Percentiles rank a stretch among this genome's conserved stretches.
Evolutionary conservation across 2,329 filamentous ascomycete genomes (phyloP).

Genomic region (Botrytis tulipae): DNA sequence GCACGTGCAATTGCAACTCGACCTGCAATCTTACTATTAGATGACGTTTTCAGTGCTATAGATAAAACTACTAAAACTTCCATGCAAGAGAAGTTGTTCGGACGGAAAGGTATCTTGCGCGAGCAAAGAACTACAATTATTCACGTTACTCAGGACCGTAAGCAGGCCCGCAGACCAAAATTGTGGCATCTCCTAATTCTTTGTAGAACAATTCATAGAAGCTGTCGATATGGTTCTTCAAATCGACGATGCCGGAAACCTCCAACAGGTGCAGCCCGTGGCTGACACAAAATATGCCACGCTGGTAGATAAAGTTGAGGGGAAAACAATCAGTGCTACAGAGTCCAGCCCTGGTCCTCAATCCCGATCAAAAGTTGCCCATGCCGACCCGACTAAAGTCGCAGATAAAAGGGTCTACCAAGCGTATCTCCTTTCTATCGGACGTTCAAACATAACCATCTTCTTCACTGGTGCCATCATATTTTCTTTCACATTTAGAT

Average conservation of each 20-base stretch:
- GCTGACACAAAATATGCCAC: constrained; percentile 37
- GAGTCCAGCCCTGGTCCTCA: neutral
- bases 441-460: neutral
- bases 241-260: constrained; percentile 42
- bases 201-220: neutral
- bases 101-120: constrained; percentile 22
- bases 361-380: neutral
- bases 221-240: constrained; percentile 36
- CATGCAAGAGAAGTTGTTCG: constrained; percentile 24
- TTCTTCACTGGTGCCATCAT: neutral
- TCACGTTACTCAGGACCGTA: constrained; percentile 29
- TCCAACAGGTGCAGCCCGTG: constrained; percentile 37
- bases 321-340: neutral
- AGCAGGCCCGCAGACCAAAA: neutral
- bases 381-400: neutral
- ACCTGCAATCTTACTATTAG: constrained; percentile 27
- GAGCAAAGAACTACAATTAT: constrained; percentile 39
- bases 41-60: constrained; percentile 33
- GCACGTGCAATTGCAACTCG: constrained; percentile 30
- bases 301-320: constrained; percentile 40
- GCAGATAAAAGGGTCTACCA: neutral
- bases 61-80: constrained; percentile 27
- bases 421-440: neutral
- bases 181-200: neutral
- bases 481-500: neutral